Evolutionary conservation across 2,329 filamentous ascomycete genomes (phyloP).

Genomic region (Cytospora schulzeri): DNA sequence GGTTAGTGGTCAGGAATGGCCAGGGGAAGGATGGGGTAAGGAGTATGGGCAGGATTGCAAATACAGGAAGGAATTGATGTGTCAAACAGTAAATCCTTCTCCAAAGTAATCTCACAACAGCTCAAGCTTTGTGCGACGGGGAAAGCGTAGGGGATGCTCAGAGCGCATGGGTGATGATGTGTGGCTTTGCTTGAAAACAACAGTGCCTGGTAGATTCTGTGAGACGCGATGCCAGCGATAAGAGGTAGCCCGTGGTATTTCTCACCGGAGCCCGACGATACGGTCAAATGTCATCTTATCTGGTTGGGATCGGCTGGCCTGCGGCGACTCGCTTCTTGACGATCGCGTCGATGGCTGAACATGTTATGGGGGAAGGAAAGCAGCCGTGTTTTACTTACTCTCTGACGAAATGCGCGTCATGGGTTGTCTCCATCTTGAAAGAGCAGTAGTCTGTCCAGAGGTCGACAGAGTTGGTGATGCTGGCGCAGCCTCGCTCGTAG

Average conservation of each 20-base stretch:
- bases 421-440: constrained; percentile 97
- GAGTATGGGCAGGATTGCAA: constrained; percentile 55
- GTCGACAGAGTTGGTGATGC: constrained; percentile 91
- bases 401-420: constrained; percentile 93
- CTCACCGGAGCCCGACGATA: constrained; percentile 62
- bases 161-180: constrained; percentile 37
- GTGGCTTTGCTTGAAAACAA: constrained; percentile 41
- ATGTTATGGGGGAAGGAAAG: constrained; percentile 66
- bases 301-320: constrained; percentile 44
- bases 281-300: constrained; percentile 29
- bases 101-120: constrained; percentile 44
- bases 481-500: constrained; percentile 92
- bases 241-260: constrained; percentile 64
- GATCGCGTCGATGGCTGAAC: constrained; percentile 33
- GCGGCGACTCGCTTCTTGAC: constrained; percentile 38
- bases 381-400: constrained; percentile 85
- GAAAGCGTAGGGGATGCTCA: constrained; percentile 42
- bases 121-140: constrained; percentile 50
- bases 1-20: constrained; percentile 35
- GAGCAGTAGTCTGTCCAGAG: constrained; percentile 96
- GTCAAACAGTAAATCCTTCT: constrained; percentile 53
- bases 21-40: constrained; percentile 32
- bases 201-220: constrained; percentile 66
- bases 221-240: constrained; percentile 63
- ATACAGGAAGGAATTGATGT: constrained; percentile 63